These are phyloP conservation scores for Diaporthe capsici DNA, from an alignment of 2,329 filamentous ascomycete species.

Conservation along the genomic window DNA sequence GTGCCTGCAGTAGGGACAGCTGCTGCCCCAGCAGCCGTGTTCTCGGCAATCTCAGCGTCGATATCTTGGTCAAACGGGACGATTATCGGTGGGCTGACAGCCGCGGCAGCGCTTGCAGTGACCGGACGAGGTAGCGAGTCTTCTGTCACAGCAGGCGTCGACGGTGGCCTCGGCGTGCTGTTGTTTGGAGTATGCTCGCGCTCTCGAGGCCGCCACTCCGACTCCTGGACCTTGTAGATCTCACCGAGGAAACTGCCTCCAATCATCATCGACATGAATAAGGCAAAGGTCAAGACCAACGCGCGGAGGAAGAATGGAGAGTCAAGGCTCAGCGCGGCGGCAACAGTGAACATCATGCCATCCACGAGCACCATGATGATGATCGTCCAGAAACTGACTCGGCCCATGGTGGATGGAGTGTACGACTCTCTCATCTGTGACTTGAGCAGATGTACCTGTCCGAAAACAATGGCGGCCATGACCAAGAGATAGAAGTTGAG, in stretches of 20 bases:
- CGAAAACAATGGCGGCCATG: conserved; percentile 69
- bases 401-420: conserved; percentile 76
- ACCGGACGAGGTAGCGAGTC: conserved; percentile 58
- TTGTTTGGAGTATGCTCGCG: conserved; percentile 50
- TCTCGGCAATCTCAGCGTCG: conserved; percentile 70
- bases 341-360: conserved; percentile 70
- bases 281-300: conserved; percentile 65
- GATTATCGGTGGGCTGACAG: conserved; percentile 64
- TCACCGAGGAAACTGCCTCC: conserved; percentile 71
- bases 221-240: conserved; percentile 73
- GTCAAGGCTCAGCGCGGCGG: conserved; percentile 69
- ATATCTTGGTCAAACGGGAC: conserved; percentile 75
- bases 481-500: conserved; percentile 72
- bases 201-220: conserved; percentile 63
- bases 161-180: conserved; percentile 45
- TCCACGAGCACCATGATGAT: conserved; percentile 75
- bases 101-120: conserved; percentile 49
- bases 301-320: conserved; percentile 71
- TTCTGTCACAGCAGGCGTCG: conserved; percentile 46
- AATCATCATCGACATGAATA: conserved; percentile 70
- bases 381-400: conserved; percentile 75
- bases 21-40: conserved; percentile 49
- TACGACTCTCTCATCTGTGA: conserved; percentile 76
- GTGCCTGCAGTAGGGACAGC: conserved; percentile 52
- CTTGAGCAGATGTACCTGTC: conserved; percentile 74